Percentiles rank a stretch among this genome's conserved stretches.
phyloP scores from a whole-genome alignment of 352 stramenopile species.

The Globisporangium spinosum region DNA sequence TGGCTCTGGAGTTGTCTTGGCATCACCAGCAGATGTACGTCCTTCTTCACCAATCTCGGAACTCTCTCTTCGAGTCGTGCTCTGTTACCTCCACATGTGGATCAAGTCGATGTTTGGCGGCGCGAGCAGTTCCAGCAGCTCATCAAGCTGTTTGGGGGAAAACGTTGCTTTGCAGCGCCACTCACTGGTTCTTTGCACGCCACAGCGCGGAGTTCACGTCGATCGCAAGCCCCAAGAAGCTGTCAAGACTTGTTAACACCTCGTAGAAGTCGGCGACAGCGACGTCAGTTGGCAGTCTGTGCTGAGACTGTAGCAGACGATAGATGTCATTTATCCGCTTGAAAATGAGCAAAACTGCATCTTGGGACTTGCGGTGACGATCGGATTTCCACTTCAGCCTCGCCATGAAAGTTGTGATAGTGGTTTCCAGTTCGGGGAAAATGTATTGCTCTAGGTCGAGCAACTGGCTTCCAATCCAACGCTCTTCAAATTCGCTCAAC shows the following conservation, averaged over 20 bases:
- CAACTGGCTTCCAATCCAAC: background rate
- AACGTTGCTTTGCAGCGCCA: background rate
- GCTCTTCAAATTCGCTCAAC: background rate
- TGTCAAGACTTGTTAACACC: background rate
- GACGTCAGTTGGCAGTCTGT: background rate
- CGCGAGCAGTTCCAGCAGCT: background rate
- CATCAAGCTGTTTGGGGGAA: background rate
- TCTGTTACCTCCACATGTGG: background rate
- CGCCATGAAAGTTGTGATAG: background rate
- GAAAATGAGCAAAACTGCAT: background rate
- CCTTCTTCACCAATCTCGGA: background rate
- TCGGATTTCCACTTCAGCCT: background rate
- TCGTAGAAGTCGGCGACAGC: background rate
- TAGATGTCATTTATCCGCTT: background rate
- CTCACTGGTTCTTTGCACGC: background rate
- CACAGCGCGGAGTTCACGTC: background rate
- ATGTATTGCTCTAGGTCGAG: background rate
- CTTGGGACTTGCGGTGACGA: background rate
- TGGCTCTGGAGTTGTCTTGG: no score
- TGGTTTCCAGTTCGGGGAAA: background rate
- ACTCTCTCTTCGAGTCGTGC: background rate
- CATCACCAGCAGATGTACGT: no score
- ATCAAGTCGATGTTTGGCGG: background rate
- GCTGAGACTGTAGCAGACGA: background rate
- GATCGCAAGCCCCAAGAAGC: background rate